Base-by-base conservation (phyloP, 2,329 filamentous ascomycete genomes). In the Apiospora malaysiana region DNA sequence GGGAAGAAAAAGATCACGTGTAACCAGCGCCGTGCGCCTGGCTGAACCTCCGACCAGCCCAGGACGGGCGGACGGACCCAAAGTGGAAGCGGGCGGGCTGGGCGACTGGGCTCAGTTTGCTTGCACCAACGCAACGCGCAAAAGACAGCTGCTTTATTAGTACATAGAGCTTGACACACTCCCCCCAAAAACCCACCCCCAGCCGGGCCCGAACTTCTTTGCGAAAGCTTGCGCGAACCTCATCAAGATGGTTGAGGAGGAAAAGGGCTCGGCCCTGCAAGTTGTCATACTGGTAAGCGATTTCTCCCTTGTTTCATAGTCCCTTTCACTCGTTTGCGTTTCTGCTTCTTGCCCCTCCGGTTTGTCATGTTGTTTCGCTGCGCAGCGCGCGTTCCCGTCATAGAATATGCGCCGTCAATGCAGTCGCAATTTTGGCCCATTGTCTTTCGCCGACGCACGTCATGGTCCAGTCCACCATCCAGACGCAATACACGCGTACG, bases 201-300 rank as follows among this genome's bases (percentile, higher is more conserved):
- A 63, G 27, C 56, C 56, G 56, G 56, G 56, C 56, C 56, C 56
- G 56, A 63, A 63, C 18, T 63, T 63, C 32, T 63, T 40, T 23
- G 56, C n/a, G 56, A 63, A 63, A 63, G 56, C 56, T 63, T 40
- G 56, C 56, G 56, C 56, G 56, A 63, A 63, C 56, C 56, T 63
- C 56, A 63, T 40, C 56, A 63, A 40, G 32, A 63, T 63, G 56
- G 56, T 40, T 37, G 56, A 63, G 56, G 51, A 59, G 51, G 56
- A 63, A 63, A 63, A 63, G 56, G 56, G 56, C 27, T 63, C 56
- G 56, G 56, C 56, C 56, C 56, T 63, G 56, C 56, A 63, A 40
- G 56, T 63, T 37, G 56, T 63, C 56, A 40, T 63, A 63, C 56
- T 63, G 56, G 56, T 63, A 63, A 63, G 56, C 56, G 32, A 40